Conservation (phyloP, 306 rosid species). For the Vachellia collinsii region DNA sequence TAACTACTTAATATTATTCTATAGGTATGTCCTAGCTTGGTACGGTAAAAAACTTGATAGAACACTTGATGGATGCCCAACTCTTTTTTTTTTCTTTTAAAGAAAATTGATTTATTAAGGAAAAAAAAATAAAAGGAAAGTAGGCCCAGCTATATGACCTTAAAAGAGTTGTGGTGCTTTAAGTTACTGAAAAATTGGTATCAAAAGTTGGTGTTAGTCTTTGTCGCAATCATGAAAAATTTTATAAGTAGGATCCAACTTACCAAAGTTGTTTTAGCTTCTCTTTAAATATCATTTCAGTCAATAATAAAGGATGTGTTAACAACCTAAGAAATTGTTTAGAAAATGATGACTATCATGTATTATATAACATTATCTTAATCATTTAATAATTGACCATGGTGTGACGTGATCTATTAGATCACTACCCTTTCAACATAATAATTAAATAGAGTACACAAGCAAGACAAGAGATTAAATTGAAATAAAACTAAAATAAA, state of each 20-base stretch:
- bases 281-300: not conserved
- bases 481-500: too few species aligned
- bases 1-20: not conserved
- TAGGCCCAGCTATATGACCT: not conserved
- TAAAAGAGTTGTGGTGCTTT: not conserved
- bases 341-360: not conserved
- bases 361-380: not conserved
- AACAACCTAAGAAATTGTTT: not conserved
- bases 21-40: not conserved
- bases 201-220: not conserved
- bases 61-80: not conserved
- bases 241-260: slow-evolving; percentile 5
- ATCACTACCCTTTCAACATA: not conserved
- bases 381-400: not conserved
- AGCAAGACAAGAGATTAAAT: too few species aligned
- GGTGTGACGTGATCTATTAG: not conserved
- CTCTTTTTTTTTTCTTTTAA: not conserved
- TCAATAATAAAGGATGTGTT: not conserved
- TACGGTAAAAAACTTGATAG: not conserved
- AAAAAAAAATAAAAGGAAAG: too few species aligned
- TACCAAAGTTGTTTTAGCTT: not conserved
- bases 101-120: not conserved
- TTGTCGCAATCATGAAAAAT: not conserved
- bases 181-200: not conserved
- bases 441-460: too few species aligned